A percentile compares a stretch with the other conserved stretches of the same genome.
Conservation (phyloP, 768 basidiomycete species). For the Antrodiella citrinella region DNA sequence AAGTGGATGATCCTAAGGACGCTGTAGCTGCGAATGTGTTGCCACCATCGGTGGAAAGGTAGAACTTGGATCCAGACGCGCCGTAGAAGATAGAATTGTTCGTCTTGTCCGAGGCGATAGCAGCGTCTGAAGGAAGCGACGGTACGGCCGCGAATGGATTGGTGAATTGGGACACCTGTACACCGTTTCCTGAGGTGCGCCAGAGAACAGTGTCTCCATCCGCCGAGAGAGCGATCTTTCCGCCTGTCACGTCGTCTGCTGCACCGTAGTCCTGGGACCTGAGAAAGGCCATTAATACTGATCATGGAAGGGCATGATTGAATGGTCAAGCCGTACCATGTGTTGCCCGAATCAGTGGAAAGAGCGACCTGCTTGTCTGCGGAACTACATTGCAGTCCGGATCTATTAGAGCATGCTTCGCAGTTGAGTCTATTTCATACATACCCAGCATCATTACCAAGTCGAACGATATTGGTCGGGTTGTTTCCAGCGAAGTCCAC, state of each 20-base stretch:
- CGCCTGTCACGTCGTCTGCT: constrained; percentile 32
- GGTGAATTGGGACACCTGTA: constrained; percentile 44
- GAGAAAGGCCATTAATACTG: not conserved
- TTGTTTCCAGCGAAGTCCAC: constrained; percentile 48
- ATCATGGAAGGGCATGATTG: not conserved
- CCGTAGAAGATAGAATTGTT: constrained; percentile 52
- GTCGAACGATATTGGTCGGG: constrained; percentile 41
- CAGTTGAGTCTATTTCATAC: no score
- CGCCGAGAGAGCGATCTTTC: constrained; percentile 36
- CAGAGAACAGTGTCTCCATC: constrained; percentile 52
- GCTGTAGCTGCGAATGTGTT: constrained; percentile 39
- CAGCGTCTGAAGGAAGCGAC: constrained; percentile 41
- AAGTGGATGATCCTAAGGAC: constrained; percentile 39
- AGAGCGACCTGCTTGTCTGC: constrained; percentile 48
- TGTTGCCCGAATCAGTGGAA: constrained; percentile 43
- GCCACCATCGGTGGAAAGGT: constrained; percentile 50
- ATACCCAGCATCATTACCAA: constrained; percentile 47
- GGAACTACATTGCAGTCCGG: no score
- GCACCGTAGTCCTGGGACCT: constrained; percentile 50
- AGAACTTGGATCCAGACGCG: constrained; percentile 47
- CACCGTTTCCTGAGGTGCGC: constrained; percentile 40
- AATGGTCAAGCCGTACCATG: constrained; percentile 30
- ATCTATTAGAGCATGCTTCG: constrained; percentile 1
- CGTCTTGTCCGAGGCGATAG: constrained; percentile 57
- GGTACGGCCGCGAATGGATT: constrained; percentile 41